These are phyloP conservation scores for Penicillium fuscoglaucum DNA, from an alignment of 2,329 filamentous ascomycete species.

Conservation along the genomic window DNA sequence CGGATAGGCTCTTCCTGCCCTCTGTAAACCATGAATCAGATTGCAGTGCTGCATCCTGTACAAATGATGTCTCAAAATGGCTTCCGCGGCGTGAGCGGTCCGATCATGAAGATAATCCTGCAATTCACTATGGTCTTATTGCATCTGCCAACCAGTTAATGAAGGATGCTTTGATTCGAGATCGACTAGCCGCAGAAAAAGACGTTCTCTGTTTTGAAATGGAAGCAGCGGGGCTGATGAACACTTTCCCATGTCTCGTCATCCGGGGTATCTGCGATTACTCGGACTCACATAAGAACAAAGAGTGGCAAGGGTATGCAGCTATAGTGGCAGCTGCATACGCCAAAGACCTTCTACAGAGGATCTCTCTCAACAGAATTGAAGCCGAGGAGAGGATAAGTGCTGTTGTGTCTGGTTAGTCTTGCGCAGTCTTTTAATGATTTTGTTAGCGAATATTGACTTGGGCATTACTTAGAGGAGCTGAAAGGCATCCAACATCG, in stretches of 20 bases:
- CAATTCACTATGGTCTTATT: not conserved
- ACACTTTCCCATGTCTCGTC: not conserved
- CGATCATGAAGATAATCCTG: not conserved
- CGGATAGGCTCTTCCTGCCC: not conserved
- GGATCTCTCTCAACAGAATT: not conserved
- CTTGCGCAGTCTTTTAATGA: too few species aligned
- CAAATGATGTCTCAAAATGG: too few species aligned
- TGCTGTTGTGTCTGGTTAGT: too few species aligned
- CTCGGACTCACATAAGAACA: conserved; percentile 2
- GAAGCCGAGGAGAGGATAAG: not conserved
- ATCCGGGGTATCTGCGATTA: conserved; percentile 4
- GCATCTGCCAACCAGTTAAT: not conserved
- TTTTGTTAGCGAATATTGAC: too few species aligned
- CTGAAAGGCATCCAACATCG: conserved; percentile 3
- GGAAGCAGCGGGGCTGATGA: conserved; percentile 1
- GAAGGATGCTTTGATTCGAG: not conserved
- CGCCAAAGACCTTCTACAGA: not conserved
- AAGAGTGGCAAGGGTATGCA: not conserved
- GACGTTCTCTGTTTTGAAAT: not conserved
- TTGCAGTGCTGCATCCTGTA: too few species aligned
- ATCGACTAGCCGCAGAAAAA: not conserved
- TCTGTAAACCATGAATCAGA: too few species aligned
- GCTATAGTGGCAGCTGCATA: not conserved
- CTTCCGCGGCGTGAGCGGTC: too few species aligned
- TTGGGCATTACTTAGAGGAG: not conserved